Evolutionary conservation across 306 rosid species (phyloP).

Genomic region (Casuarina equisetifolia): DNA sequence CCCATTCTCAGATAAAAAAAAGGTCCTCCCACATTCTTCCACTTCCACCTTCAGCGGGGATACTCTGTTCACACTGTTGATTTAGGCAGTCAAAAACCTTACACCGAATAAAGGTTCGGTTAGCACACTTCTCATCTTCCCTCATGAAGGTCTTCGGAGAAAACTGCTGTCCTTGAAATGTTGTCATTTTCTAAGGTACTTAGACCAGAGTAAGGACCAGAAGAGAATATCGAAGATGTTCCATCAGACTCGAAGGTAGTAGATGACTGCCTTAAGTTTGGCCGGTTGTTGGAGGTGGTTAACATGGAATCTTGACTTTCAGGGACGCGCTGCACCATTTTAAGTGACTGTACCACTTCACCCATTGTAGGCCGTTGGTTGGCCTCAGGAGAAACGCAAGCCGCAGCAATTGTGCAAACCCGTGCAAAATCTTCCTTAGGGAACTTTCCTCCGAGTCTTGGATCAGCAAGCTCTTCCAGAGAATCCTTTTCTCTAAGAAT

Average conservation of each 20-base stretch:
- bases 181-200: slow-evolving; percentile 79
- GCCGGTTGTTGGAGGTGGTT: slow-evolving; percentile 61
- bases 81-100: slow-evolving; percentile 19
- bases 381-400: slow-evolving; percentile 97
- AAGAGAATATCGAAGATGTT: slow-evolving; percentile 90
- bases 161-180: slow-evolving; percentile 72
- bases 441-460: slow-evolving; percentile 75
- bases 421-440: slow-evolving; percentile 87
- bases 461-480: slow-evolving; percentile 85
- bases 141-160: slow-evolving; percentile 98
- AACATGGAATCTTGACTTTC: slow-evolving; percentile 61
- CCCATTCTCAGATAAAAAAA: slow-evolving; percentile 19
- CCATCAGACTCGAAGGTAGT: slow-evolving; percentile 86
- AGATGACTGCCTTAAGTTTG: slow-evolving; percentile 79
- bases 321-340: slow-evolving; percentile 90
- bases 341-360: slow-evolving; percentile 97
- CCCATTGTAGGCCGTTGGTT: slow-evolving; percentile 98
- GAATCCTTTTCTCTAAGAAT: slow-evolving; percentile 90
- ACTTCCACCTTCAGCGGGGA: slow-evolving; percentile 25
- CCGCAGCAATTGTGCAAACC: slow-evolving; percentile 95
- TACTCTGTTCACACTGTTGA: slow-evolving; percentile 20
- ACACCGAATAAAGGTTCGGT: slow-evolving; percentile 8
- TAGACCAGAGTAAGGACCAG: slow-evolving; percentile 91
- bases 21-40: slow-evolving; percentile 20
- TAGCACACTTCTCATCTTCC: slow-evolving; percentile 59